Evolutionary conservation across 148 eudicot species (phyloP).

Genomic region (Rhododendron henanense): DNA sequence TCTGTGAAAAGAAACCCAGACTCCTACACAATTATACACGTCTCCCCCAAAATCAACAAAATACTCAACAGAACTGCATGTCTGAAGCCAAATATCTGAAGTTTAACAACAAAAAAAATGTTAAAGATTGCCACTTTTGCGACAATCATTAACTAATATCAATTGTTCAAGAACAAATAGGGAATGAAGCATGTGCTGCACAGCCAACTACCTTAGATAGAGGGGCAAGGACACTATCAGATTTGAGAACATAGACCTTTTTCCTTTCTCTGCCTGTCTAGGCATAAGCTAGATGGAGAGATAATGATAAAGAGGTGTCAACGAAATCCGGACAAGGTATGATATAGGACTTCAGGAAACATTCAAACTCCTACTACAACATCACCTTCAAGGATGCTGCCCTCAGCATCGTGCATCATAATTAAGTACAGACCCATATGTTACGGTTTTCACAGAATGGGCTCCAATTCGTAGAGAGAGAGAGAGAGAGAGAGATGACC

Average conservation of each 20-base stretch:
- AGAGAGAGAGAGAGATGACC: neutral
- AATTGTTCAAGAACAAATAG: neutral
- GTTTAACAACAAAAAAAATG: neutral
- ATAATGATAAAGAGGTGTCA: neutral
- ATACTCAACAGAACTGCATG: neutral
- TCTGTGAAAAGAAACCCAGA: neutral
- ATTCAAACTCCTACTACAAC: neutral
- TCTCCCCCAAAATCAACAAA: neutral
- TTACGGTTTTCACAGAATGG: neutral
- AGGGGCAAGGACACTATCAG: neutral
- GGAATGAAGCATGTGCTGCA: neutral
- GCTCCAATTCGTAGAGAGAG: neutral
- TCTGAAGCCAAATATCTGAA: neutral
- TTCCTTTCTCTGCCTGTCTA: neutral
- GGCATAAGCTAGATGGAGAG: neutral
- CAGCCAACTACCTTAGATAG: neutral
- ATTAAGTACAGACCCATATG: neutral
- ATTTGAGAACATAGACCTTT: neutral
- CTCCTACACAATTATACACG: neutral
- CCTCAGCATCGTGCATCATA: neutral
- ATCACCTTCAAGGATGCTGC: neutral
- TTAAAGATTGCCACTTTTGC: neutral
- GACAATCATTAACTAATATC: neutral
- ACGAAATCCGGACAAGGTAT: neutral
- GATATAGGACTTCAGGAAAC: neutral